A percentile compares a stretch with the other conserved stretches of the same genome.
Evolutionary conservation across 108 stramenopile species (phyloP).

Genomic region (Pseudonitzschia pungens): DNA sequence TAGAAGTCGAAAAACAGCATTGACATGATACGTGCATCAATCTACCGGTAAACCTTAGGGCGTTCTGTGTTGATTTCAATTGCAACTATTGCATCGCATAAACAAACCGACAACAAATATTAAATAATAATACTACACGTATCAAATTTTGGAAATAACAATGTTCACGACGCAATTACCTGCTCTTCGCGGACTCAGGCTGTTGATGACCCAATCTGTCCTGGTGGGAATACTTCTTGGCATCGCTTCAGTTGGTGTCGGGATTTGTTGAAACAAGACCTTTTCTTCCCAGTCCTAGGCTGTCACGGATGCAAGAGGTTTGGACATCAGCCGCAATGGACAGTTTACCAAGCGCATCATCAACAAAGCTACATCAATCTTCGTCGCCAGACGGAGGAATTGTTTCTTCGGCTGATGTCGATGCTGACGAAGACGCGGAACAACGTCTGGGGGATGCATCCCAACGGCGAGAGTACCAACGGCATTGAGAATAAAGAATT

Average conservation of each 20-base stretch:
- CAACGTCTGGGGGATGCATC: conserved; percentile 24
- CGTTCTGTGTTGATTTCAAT: too few relatives aligned
- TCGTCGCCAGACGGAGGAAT: neutral
- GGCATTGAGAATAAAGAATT: neutral
- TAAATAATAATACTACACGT: too few relatives aligned
- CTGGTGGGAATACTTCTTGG: neutral
- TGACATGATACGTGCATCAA: too few relatives aligned
- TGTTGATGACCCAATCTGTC: neutral
- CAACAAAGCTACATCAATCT: neutral
- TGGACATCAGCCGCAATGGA: neutral
- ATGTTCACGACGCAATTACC: neutral
- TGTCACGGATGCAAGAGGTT: neutral
- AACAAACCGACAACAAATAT: too few relatives aligned
- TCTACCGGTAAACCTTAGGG: too few relatives aligned
- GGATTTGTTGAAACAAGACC: conserved; percentile 6
- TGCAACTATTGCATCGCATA: too few relatives aligned
- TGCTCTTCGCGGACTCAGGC: neutral
- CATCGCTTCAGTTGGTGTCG: neutral
- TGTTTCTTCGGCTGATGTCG: conserved; percentile 34
- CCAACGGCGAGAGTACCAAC: neutral
- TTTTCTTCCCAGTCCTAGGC: neutral
- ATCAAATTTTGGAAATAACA: too few relatives aligned
- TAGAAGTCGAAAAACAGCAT: too few relatives aligned
- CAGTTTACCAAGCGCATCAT: neutral
- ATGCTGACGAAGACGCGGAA: conserved; percentile 42